phyloP scores from a whole-genome alignment of 345 rosid species.

The Luvunga scandens region DNA sequence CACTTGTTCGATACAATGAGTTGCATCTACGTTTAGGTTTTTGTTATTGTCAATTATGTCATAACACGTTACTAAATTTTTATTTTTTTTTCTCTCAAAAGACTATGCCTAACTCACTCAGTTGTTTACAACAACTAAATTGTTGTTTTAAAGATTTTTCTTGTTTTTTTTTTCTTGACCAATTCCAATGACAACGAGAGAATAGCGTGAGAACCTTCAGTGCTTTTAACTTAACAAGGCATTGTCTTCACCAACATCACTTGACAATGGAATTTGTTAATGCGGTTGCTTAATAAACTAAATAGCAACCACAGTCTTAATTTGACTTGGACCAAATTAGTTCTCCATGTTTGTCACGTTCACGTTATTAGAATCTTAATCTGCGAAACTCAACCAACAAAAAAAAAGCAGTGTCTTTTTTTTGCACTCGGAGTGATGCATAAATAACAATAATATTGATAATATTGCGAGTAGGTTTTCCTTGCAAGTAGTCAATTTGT shows the following conservation, averaged over 20 bases:
- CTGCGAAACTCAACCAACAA: background rate
- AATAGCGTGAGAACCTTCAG: background rate
- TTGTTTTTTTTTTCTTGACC: too few species aligned
- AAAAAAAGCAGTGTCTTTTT: background rate
- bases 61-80: too few species aligned
- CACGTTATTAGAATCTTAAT: background rate
- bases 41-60: too few species aligned
- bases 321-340: background rate
- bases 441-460: background rate
- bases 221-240: background rate
- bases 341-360: background rate
- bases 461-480: too few species aligned
- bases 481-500: background rate
- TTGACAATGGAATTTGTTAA: background rate
- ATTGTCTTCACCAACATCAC: background rate
- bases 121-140: too few species aligned
- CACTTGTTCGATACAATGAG: too few species aligned
- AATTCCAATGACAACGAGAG: background rate
- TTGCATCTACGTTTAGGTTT: too few species aligned
- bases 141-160: too few species aligned
- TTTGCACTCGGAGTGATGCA: background rate
- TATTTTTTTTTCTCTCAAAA: too few species aligned
- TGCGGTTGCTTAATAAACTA: background rate
- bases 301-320: background rate
- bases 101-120: too few species aligned